A percentile compares a stretch with the other conserved stretches of the same genome.
Evolutionary conservation across 2,329 filamentous ascomycete species (phyloP).

Genomic region (Aureobasidium sp.): DNA sequence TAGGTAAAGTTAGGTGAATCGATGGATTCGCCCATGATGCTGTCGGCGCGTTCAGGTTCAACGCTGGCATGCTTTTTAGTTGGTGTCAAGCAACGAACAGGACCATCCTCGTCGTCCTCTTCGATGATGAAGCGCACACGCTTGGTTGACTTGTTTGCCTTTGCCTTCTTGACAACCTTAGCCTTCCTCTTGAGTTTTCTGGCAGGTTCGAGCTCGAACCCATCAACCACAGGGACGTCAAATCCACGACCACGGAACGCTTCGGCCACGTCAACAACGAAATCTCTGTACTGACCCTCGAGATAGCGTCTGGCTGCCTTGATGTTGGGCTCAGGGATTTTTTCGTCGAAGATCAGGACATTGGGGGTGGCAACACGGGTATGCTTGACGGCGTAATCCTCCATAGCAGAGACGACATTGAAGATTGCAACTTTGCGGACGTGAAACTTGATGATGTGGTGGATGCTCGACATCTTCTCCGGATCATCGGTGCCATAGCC

Average conservation of each 20-base stretch:
- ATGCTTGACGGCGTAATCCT: constrained; percentile 2
- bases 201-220: not conserved
- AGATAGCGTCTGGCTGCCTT: not conserved
- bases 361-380: not conserved
- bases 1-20: not conserved
- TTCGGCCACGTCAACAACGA: not conserved
- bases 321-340: not conserved
- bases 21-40: not conserved
- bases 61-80: not conserved
- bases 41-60: not conserved
- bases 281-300: not conserved
- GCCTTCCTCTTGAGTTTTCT: not conserved
- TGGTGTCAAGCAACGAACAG: not conserved
- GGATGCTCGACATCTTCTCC: not conserved
- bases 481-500: constrained; percentile 7
- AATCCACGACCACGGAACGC: not conserved
- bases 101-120: constrained; percentile 6
- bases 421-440: not conserved
- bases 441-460: constrained; percentile 10
- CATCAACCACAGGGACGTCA: not conserved
- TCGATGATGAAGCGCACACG: not conserved
- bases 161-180: not conserved
- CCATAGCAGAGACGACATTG: not conserved
- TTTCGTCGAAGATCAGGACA: not conserved
- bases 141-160: not conserved